Conservation (phyloP, 2,329 filamentous ascomycete species). For the Aspergillus tanneri region DNA sequence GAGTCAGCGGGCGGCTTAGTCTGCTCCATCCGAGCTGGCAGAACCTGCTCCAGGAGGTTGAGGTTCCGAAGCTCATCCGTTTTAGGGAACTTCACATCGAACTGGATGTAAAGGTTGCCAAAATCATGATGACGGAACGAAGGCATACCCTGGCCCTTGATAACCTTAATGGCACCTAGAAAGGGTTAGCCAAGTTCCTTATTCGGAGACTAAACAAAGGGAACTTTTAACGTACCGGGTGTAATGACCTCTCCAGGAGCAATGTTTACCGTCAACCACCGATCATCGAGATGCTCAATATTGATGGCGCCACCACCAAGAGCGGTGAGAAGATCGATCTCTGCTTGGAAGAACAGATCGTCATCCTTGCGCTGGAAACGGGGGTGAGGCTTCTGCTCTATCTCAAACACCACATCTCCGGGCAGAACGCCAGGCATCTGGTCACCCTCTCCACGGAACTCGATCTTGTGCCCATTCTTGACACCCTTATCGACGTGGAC, state of each 20-base stretch:
- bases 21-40: slow-evolving; percentile 70
- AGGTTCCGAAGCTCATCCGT: slow-evolving; percentile 69
- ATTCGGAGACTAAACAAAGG: not conserved
- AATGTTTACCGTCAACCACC: slow-evolving; percentile 93
- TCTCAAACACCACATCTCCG: slow-evolving; percentile 97
- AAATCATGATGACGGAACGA: slow-evolving; percentile 91
- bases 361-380: slow-evolving; percentile 96
- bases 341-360: slow-evolving; percentile 89
- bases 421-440: slow-evolving; percentile 90
- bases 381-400: slow-evolving; percentile 96
- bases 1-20: slow-evolving; percentile 72
- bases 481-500: slow-evolving; percentile 97
- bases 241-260: slow-evolving; percentile 91
- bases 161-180: slow-evolving; percentile 83
- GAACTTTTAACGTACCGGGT: slow-evolving; percentile 63
- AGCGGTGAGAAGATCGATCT: slow-evolving; percentile 93
- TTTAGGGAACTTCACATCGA: slow-evolving; percentile 94
- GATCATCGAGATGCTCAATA: slow-evolving; percentile 94
- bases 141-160: slow-evolving; percentile 96
- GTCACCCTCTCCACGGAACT: slow-evolving; percentile 95
- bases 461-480: slow-evolving; percentile 89
- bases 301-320: slow-evolving; percentile 87
- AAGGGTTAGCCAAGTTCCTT: slow-evolving; percentile 8
- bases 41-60: slow-evolving; percentile 74
- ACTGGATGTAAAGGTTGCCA: slow-evolving; percentile 96